Base-by-base conservation (phyloP, 805 yeast species). In the Starmerella stigmatis region DNA sequence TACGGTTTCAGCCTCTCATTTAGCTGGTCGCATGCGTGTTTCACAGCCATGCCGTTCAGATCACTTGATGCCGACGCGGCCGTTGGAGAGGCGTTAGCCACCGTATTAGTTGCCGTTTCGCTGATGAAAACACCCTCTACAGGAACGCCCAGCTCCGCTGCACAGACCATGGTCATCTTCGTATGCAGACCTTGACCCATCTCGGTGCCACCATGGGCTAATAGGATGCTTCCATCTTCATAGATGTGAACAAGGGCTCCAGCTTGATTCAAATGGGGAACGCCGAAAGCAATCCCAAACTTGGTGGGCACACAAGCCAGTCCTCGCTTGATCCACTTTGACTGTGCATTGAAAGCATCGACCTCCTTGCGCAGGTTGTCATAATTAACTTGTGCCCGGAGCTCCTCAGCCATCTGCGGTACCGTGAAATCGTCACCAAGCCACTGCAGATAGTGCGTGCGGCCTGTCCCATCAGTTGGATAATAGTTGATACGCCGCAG, bases 1-100 rank as follows among this genome's bases (percentile, higher is more conserved):
- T 68, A 60, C 7, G 73, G 73, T 27, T 55, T 47, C 40, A 71
- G 58, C 21, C 75, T 57, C 44, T 57, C 63, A 41, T 69, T 70
- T 50, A 71, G 51, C 51, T 67, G 67, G 44, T 66, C 70, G 52
- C 74, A 70, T 0, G 74, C 74, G 46, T 65, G 52, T 48, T 70
- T 66, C n/a, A 71, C 62, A 1, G 74, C 75, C 69, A 64, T 66
- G 38, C 75, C 75, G 50, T 71, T 71, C 47, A 71, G 57, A 52
- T 71, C 74, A 31, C 70, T 65, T 6, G 74, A 67, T 1, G 75
- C 72, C 4, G 73, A 68, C 1, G 75, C 75, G 0, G 74, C 74
- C 5, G 75, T 66, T 2, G 75, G 68, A 2, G 73, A 69, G 1
- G 74, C 64, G 46, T 71, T 71, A 15, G 74, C 71, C 29, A 71